Evolutionary conservation across 2,329 filamentous ascomycete species (phyloP).

Genomic region (Bipolaris bicolor): DNA sequence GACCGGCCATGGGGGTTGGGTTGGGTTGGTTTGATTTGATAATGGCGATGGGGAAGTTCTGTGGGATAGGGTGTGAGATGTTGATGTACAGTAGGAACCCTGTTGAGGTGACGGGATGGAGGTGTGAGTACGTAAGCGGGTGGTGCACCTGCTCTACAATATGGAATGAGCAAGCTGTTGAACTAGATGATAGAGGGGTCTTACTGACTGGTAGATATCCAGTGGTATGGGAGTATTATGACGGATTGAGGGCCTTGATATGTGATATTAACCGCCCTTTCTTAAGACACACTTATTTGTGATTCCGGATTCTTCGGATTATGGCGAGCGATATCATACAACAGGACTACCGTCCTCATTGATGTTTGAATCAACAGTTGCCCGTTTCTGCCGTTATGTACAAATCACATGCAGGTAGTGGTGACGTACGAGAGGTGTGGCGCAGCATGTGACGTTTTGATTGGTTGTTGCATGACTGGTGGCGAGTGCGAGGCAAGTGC

Average conservation of each 20-base stretch:
- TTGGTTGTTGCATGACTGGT: conserved; percentile 1
- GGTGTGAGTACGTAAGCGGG: not conserved
- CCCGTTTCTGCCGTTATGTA: not conserved
- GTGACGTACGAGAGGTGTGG: conserved; percentile 13
- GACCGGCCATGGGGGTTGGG: conserved; percentile 27
- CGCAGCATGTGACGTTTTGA: conserved; percentile 3
- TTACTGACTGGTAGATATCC: not conserved
- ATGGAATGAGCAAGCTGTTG: conserved; percentile 5
- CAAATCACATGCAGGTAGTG: conserved; percentile 1
- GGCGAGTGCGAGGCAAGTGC: not conserved
- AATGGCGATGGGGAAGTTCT: not conserved
- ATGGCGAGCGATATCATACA: not conserved
- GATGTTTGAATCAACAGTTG: not conserved
- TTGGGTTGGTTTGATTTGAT: not conserved
- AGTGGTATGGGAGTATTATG: not conserved
- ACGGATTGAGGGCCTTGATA: not conserved
- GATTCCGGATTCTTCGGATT: not conserved
- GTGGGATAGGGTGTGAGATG: not conserved
- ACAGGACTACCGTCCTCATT: not conserved
- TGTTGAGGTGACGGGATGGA: not conserved
- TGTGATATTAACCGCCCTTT: not conserved
- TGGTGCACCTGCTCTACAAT: conserved; percentile 1
- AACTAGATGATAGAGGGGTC: not conserved
- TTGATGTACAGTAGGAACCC: conserved; percentile 12
- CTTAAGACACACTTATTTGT: not conserved